Conservation (phyloP, 2,329 filamentous ascomycete genomes). For the Pseudogymnoascus sp. region DNA sequence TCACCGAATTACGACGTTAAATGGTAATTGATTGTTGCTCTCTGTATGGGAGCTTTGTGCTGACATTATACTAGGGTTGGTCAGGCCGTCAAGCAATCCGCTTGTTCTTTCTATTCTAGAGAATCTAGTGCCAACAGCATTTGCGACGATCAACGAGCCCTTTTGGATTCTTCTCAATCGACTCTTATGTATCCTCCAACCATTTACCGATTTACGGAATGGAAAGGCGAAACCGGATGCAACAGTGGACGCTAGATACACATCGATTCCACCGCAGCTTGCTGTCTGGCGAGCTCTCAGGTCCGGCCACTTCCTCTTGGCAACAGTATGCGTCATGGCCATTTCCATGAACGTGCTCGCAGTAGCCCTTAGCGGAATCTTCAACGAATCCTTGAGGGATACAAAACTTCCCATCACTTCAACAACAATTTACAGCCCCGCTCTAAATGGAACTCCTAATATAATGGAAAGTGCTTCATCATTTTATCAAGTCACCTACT, state of each 20-base stretch:
- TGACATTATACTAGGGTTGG: slow-evolving; percentile 14
- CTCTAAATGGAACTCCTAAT: slow-evolving; percentile 13
- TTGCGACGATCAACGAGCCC: slow-evolving; percentile 51
- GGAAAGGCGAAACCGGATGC: slow-evolving; percentile 33
- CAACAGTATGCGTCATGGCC: slow-evolving; percentile 39
- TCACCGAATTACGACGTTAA: slow-evolving; percentile 9
- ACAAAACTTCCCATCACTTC: neutral
- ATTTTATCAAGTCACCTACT: neutral
- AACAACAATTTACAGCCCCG: neutral
- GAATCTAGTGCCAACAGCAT: slow-evolving; percentile 46
- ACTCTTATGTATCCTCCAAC: slow-evolving; percentile 45
- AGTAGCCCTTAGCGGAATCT: slow-evolving; percentile 44
- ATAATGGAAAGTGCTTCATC: neutral
- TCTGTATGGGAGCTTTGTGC: neutral
- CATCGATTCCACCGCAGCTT: slow-evolving; percentile 48
- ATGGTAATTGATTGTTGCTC: slow-evolving; percentile 14
- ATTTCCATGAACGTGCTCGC: slow-evolving; percentile 47
- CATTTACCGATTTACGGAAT: slow-evolving; percentile 42
- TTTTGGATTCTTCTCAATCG: slow-evolving; percentile 50
- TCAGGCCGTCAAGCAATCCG: slow-evolving; percentile 16
- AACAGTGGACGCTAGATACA: slow-evolving; percentile 42
- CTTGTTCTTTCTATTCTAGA: slow-evolving; percentile 33
- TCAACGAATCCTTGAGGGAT: slow-evolving; percentile 33
- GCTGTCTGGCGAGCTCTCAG: slow-evolving; percentile 38
- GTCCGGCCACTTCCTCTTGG: slow-evolving; percentile 40